Evolutionary conservation across 208 protist genomes (phyloP), one percentile per base, ranked within the genome.

Genomic region (Polymyxa betae): DNA sequence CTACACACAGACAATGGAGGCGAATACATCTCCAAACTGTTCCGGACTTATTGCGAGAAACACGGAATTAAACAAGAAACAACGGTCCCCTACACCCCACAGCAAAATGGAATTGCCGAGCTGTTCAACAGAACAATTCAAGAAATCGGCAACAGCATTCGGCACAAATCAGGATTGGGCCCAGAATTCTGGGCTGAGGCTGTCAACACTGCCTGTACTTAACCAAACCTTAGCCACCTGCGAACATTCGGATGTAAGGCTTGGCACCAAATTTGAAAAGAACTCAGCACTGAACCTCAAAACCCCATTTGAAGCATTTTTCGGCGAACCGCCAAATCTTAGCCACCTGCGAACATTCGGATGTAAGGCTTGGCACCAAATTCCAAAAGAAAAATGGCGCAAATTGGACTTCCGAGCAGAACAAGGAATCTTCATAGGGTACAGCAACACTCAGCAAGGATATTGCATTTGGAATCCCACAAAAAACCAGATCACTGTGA

Each of bases 1-100:
- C 72, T 82, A 40, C 72, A 43, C 5, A 82, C 12, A 20, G 72
- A 82, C n/a, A 82, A 82, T n/a, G 72, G 72, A 45, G 72, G 72
- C 10, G 72, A 82, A 43, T 82, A 82, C n/a, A 82, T 43, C 10
- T 45, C 35, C n/a, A 35, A 5, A 43, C 5, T 38, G 5, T 35
- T 82, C 5, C 35, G 35, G n/a, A 43, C 5, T 20, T 82, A 35
- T 5, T 43, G 5, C 5, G 16, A 20, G 12, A 35, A 43, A 5
- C 16, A 35, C 5, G 72, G 72, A 82, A 82, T 82, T n/a, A 40
- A 5, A 43, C n/a, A 82, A 20, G 16, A 35, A 82, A 82, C n/a
- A 43, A 82, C 35, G 12, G 40, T 82, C 5, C 72, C 16, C 5
- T 43, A 43, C n/a, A 82, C 35, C 5, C 72, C n/a, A 43, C 16